Evolutionary conservation across 805 yeast genomes (phyloP), one percentile per base, ranked within the genome.

Genomic region (Suhomyces sp.): DNA sequence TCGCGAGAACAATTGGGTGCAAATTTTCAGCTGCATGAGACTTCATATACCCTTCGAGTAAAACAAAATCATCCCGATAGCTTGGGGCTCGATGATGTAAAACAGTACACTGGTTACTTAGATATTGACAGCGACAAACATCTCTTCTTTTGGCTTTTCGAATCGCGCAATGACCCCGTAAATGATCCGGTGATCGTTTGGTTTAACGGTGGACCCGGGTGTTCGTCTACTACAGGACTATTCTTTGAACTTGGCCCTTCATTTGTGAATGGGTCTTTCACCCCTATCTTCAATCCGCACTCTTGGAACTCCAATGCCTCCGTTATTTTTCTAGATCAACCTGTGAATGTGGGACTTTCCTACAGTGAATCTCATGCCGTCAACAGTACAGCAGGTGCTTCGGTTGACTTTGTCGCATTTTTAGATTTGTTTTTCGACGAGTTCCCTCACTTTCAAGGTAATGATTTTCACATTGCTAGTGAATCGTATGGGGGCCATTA

Each of bases 101-200:
- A 70, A 19, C 76, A 71, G 54, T 70, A 67, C 48, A 69, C 76
- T 46, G 77, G 77, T 5, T 72, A 72, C 54, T 64, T 72, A 55
- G 74, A 72, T 53, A 64, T 71, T 40, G 67, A 64, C 23, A 57
- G 62, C 35, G 72, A 63, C 48, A 65, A 65, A 55, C 71, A 67
- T 50, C 63, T 67, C 40, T 67, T 67, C 54, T 67, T 59, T 53
- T 67, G 68, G 68, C 65, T 66, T 49, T 66, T 67, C 38, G 71
- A 67, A 52, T 60, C 65, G 13, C 60, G 73, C 58, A 66, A 67
- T 49, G 69, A 67, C 54, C 71, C 71, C 24, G 47, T 54, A 22
- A 67, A 55, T 49, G 71, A 67, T 56, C 71, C 71, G 0, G 71
- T 72, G 22, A 55, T 67, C 19, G 62, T 67, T 45, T 67, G 71